Conservation (phyloP, 2,329 filamentous ascomycete genomes). For the Tolypocladium guangdongense region DNA sequence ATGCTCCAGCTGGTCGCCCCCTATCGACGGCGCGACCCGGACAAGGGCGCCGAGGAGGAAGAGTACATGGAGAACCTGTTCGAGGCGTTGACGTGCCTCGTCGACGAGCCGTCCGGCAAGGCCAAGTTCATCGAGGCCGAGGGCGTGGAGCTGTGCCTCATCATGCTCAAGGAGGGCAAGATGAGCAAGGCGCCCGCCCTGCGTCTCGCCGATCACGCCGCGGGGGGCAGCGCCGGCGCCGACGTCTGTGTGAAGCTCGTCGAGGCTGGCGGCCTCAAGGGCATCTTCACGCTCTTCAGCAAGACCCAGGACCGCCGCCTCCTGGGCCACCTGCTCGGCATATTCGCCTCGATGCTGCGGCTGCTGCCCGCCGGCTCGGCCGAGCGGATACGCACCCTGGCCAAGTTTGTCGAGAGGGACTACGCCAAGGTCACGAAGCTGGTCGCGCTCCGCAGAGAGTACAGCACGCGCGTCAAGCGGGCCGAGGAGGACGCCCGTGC, state of each 20-base stretch:
- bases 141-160: slow-evolving; percentile 79
- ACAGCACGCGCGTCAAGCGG: slow-evolving; percentile 50
- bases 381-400: slow-evolving; percentile 69
- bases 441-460: slow-evolving; percentile 60
- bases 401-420: slow-evolving; percentile 92
- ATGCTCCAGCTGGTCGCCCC: slow-evolving; percentile 74
- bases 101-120: slow-evolving; percentile 67
- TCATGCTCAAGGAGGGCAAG: slow-evolving; percentile 86
- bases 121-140: slow-evolving; percentile 77
- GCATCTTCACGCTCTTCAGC: slow-evolving; percentile 78
- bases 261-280: slow-evolving; percentile 75
- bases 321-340: slow-evolving; percentile 71
- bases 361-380: slow-evolving; percentile 67
- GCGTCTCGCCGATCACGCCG: slow-evolving; percentile 75
- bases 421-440: slow-evolving; percentile 76
- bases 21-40: slow-evolving; percentile 79
- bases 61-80: slow-evolving; percentile 95
- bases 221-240: slow-evolving; percentile 33
- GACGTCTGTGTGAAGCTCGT: slow-evolving; percentile 67
- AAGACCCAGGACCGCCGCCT: slow-evolving; percentile 62
- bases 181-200: slow-evolving; percentile 69
- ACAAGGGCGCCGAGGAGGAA: slow-evolving; percentile 78
- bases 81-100: slow-evolving; percentile 70
- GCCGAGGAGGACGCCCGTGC: slow-evolving; percentile 36
- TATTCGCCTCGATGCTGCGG: slow-evolving; percentile 75